phyloP scores from a whole-genome alignment of 306 rosid species.

The Quercus wislizeni region DNA sequence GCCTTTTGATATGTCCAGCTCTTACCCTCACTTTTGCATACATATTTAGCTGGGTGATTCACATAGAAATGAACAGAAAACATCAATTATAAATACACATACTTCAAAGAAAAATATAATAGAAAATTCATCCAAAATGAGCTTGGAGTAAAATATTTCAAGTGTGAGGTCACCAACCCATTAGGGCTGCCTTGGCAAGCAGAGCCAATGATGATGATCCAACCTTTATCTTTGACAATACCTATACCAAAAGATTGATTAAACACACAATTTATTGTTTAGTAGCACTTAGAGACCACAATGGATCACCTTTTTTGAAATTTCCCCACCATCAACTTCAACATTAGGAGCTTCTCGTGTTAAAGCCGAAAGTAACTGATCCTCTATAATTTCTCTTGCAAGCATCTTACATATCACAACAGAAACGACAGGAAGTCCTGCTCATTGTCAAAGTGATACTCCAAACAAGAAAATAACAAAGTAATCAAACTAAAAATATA shows the following conservation, averaged over 20 bases:
- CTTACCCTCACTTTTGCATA: constrained; percentile 77
- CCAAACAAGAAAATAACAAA: constrained; percentile 18
- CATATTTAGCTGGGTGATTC: constrained; percentile 76
- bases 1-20: constrained; percentile 83
- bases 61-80: constrained; percentile 26
- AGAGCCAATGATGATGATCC: constrained; percentile 85
- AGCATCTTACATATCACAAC: constrained; percentile 63
- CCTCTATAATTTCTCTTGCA: constrained; percentile 90
- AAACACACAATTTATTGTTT: constrained; percentile 9
- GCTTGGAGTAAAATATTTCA: neutral
- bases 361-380: constrained; percentile 67
- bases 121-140: constrained; percentile 22
- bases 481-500: constrained; percentile 9
- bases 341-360: constrained; percentile 60
- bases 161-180: constrained; percentile 61
- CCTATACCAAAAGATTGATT: constrained; percentile 48
- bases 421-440: constrained; percentile 18
- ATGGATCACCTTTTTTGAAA: constrained; percentile 61
- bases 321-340: constrained; percentile 55
- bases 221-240: constrained; percentile 79
- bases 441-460: constrained; percentile 23
- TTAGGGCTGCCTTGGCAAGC: constrained; percentile 81
- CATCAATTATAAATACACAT: constrained; percentile 18
- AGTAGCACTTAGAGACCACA: constrained; percentile 3
- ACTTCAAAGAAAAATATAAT: constrained; percentile 13